These are phyloP conservation scores for Bromus sterilis DNA, from an alignment of 176 grass and related monocot genomes.

Conservation along the genomic window DNA sequence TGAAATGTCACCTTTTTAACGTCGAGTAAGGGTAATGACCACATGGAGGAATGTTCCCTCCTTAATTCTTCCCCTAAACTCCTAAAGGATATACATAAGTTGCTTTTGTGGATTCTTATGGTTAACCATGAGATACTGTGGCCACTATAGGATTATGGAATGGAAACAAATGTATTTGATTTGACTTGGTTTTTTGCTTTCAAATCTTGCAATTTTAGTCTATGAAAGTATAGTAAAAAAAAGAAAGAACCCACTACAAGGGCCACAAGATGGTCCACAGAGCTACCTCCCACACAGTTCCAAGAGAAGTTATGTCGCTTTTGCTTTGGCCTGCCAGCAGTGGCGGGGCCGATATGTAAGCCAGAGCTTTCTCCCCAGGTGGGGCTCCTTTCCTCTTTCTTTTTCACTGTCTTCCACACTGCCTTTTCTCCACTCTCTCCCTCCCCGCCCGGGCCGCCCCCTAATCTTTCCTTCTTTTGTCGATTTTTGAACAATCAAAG, in stretches of 20 bases:
- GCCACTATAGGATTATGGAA: background rate
- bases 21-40: too few species aligned
- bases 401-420: conserved; percentile 14
- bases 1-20: too few species aligned
- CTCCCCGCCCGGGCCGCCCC: too few species aligned
- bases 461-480: background rate
- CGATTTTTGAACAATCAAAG: background rate
- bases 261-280: background rate
- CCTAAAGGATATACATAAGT: too few species aligned
- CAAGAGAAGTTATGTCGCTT: background rate
- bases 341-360: background rate
- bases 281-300: background rate
- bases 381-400: background rate
- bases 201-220: background rate
- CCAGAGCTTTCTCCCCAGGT: background rate
- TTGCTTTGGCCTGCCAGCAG: background rate
- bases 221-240: background rate
- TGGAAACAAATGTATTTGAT: background rate
- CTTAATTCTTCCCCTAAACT: too few species aligned
- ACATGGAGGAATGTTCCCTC: too few species aligned
- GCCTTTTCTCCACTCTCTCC: conserved; percentile 1
- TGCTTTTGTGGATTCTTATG: background rate
- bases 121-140: background rate
- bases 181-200: background rate
- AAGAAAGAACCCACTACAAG: background rate